These are phyloP conservation scores for Stachybotrys chlorohalonatus DNA, from an alignment of 2,329 filamentous ascomycete species.

Conservation along the genomic window DNA sequence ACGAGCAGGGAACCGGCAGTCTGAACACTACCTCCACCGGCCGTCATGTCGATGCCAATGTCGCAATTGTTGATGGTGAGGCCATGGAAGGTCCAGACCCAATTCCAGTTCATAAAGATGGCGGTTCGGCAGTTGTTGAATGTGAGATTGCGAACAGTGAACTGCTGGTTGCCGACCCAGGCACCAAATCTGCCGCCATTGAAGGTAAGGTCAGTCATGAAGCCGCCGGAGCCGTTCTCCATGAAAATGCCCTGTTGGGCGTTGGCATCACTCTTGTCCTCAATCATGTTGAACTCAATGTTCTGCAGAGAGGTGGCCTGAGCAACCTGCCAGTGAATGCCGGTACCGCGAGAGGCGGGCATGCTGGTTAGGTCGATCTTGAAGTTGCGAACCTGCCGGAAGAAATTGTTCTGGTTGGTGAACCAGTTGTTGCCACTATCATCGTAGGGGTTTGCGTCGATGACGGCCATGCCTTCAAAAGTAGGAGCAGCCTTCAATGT, in stretches of 20 bases:
- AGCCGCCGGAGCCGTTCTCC: conserved; percentile 77
- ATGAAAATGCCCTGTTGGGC: conserved; percentile 72
- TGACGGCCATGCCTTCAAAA: conserved; percentile 79
- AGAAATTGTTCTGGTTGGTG: conserved; percentile 78
- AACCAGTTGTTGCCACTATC: conserved; percentile 62
- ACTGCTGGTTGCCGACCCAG: conserved; percentile 81
- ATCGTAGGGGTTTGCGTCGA: conserved; percentile 82
- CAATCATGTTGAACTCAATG: conserved; percentile 70
- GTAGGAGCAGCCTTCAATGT: conserved; percentile 62
- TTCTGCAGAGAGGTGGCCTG: conserved; percentile 75
- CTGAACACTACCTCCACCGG: conserved; percentile 46
- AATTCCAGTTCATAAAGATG: conserved; percentile 88
- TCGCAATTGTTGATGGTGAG: conserved; percentile 64
- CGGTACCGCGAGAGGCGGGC: conserved; percentile 51
- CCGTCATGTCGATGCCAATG: conserved; percentile 73
- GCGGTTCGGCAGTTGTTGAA: conserved; percentile 79
- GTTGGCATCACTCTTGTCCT: conserved; percentile 54
- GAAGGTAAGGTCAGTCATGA: conserved; percentile 76
- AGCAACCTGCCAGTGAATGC: conserved; percentile 81
- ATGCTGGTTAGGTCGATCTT: conserved; percentile 65
- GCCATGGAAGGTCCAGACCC: conserved; percentile 75
- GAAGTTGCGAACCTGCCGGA: conserved; percentile 75
- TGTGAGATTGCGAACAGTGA: conserved; percentile 72
- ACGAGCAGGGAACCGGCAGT: conserved; percentile 80
- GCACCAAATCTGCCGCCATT: conserved; percentile 72